Evolutionary conservation across 768 basidiomycete species (phyloP).

Genomic region (Phylloporus scabripes): DNA sequence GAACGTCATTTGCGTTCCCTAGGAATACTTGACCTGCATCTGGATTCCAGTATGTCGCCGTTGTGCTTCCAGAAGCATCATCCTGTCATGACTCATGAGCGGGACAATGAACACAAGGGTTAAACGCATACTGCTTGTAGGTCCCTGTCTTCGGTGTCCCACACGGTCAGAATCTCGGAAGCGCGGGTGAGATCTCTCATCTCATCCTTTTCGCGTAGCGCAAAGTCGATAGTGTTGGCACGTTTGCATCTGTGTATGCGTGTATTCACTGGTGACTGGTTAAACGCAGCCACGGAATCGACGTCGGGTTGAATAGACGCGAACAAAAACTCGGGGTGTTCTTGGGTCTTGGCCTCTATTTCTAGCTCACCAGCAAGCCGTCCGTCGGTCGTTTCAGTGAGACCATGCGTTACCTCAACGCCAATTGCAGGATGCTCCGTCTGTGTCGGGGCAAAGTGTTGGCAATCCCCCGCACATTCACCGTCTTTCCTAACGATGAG

Average conservation of each 20-base stretch:
- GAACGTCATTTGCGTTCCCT: conserved; percentile 82
- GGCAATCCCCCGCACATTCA: conserved; percentile 21
- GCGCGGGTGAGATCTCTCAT: conserved; percentile 85
- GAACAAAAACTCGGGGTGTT: background rate
- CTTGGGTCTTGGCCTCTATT: conserved; percentile 15
- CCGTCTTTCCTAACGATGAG: conserved; percentile 26
- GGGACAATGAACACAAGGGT: background rate
- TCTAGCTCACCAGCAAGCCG: conserved; percentile 20
- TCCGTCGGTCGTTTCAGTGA: conserved; percentile 31
- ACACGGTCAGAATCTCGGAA: conserved; percentile 63
- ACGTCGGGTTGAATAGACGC: background rate
- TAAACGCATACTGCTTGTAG: conserved; percentile 8
- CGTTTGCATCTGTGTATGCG: conserved; percentile 26
- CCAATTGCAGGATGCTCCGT: background rate
- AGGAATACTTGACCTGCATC: conserved; percentile 65
- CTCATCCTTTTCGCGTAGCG: conserved; percentile 80
- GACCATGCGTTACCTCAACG: conserved; percentile 13
- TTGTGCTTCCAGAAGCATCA: conserved; percentile 27
- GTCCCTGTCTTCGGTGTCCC: conserved; percentile 14
- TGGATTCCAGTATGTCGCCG: conserved; percentile 48
- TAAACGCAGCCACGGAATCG: background rate
- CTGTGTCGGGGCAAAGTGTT: background rate
- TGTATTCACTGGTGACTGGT: conserved; percentile 4
- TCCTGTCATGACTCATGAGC: conserved; percentile 15
- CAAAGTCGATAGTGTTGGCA: conserved; percentile 72